Evolutionary conservation across 495 filamentous ascomycete genomes (phyloP).

Genomic region (Penicillium odoratum): DNA sequence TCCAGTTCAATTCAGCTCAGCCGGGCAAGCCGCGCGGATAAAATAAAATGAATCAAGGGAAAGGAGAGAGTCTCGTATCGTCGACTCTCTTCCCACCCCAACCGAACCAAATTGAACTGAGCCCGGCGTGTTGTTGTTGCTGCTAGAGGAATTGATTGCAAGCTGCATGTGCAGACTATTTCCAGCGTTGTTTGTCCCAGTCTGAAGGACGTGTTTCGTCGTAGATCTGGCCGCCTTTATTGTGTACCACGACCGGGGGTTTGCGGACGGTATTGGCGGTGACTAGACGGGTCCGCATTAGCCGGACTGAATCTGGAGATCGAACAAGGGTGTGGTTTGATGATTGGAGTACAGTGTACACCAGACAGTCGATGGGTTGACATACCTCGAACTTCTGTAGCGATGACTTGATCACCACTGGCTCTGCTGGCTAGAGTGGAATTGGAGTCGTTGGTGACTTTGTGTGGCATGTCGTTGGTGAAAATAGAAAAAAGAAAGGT

Average conservation of each 20-base stretch:
- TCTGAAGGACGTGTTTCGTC: constrained; percentile 49
- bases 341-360: background rate
- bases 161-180: constrained; percentile 27
- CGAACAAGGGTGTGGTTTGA: constrained; percentile 9
- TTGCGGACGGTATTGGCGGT: constrained; percentile 34
- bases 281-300: constrained; percentile 22
- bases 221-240: constrained; percentile 48
- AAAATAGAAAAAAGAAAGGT: constrained; percentile 4
- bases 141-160: constrained; percentile 4
- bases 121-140: background rate
- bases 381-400: constrained; percentile 43
- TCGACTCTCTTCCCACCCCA: constrained; percentile 1
- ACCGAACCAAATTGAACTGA: background rate
- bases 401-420: constrained; percentile 38
- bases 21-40: constrained; percentile 35
- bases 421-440: constrained; percentile 43
- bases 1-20: background rate
- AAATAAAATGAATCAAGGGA: constrained; percentile 4
- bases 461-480: constrained; percentile 38
- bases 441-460: constrained; percentile 46
- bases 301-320: constrained; percentile 25
- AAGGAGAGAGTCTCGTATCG: background rate
- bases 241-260: constrained; percentile 44
- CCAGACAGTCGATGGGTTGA: constrained; percentile 10
- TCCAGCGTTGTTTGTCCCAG: constrained; percentile 54